Base-by-base conservation (phyloP, 176 grass and related monocot species). In the Areca catechu region DNA sequence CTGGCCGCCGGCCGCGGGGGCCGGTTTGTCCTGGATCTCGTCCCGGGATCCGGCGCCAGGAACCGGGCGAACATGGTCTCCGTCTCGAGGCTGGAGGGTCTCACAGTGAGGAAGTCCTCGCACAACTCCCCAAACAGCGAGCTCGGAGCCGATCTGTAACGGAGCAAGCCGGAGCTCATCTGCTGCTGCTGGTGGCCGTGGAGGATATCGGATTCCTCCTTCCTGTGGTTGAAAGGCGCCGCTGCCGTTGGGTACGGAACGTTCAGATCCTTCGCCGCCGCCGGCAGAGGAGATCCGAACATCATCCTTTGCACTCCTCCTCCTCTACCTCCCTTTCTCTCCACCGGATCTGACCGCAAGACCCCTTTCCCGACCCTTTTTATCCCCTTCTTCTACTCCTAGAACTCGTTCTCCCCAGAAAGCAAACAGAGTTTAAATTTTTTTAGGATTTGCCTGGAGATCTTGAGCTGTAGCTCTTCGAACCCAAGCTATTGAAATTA, bases 111-210 rank as follows among this genome's bases (percentile, higher is more conserved):
- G 58, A 90, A 87, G 52, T 90, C 91, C 28, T 90, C 91, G 77
- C 83, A 86, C 74, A 84, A 56, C 55, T 90, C 91, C 30, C 80
- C 91, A 7, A 96, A 58, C 57, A 90, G 53, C 30, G 80, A 69
- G 61, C 69, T 97, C 4, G 93, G 87, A 19, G 83, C 93, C 69
- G 93, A 92, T 63, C 93, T 82, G 68, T 91, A 97, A 20, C 93
- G 63, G 14, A 97, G 87, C 51, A 97, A 56, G 10, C 93, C 78
- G 20, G 81, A 92, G 17, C 43, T 83, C 87, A 89, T 86, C 81
- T 85, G 71, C 18, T 70, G 77, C 14, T 67, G 54, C 18, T 74
- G 61, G 20, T 63, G 72, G 19, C 18, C 61, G 19, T 66, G 73
- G 54, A 76, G 56, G 28, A 67, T 60, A 76, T 72, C 79, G n/a